Base-by-base conservation (phyloP, 495 filamentous ascomycete genomes). In the Hypoxylon perforatum region DNA sequence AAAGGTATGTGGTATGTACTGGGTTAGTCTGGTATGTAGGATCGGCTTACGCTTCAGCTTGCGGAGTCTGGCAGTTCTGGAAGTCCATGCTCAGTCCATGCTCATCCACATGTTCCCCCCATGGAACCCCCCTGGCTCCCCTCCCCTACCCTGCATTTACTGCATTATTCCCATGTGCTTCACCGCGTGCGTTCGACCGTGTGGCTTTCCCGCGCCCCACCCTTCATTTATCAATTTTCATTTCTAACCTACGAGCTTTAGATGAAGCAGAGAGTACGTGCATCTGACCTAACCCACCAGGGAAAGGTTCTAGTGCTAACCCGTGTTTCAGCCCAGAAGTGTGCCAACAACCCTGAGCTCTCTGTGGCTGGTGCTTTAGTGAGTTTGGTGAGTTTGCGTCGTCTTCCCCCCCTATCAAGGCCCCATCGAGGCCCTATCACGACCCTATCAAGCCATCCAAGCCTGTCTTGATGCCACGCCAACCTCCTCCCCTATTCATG, bases 251-350 rank as follows among this genome's bases (percentile, higher is more conserved):
- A 47, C 51, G n/a, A 44, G 8, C 28, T 22, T 21, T 47, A 48
- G 41, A 38, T 57, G 28, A 58, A 28, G 46, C 33, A 59, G 57
- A 65, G 41, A 55, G 50, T 55, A 65, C 56, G 49, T 22, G 36
- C 44, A 17, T 50, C 42, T 18, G 18, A 48, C 23, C 56, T 61
- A 49, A 41, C 56, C 38, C 18, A 3, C 33, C 28, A 22, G 14
- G 33, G 57, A n/a, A 67, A 61, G 17, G 45, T 57, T 57, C 12
- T 54, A 54, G 39, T 23, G 33, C 49, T 7, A 36, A 63, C 35
- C 39, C 48, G 59, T 60, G 65, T 69, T 69, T 69, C 65, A 69
- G 60, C 60, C 60, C 57, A 25, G 41, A 59, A 25, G 19, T 58
- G 30, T 47, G 25, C 25, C 25, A 28, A 28, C n/a, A n/a, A n/a